Evolutionary conservation across 2,329 filamentous ascomycete species (phyloP).

Genomic region (Fusarium napiforme): DNA sequence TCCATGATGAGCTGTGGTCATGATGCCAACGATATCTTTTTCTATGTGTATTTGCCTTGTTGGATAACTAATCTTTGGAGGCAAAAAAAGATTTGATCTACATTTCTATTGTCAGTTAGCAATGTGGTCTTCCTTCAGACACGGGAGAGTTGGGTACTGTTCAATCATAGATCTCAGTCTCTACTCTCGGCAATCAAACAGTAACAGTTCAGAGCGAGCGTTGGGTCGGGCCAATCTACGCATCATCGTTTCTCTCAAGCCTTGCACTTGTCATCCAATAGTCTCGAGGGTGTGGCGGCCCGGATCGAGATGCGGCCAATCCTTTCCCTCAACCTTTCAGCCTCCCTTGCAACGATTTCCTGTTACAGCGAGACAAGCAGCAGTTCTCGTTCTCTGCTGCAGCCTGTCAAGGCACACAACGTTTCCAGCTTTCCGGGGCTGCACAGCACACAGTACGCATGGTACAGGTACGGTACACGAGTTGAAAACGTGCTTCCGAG

Average conservation of each 20-base stretch:
- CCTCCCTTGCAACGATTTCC: conserved; percentile 7
- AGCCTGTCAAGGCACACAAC: conserved; percentile 1
- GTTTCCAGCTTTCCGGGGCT: conserved; percentile 9
- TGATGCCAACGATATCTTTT: neutral
- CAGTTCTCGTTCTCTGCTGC: neutral
- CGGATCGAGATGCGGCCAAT: conserved; percentile 36
- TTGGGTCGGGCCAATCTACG: conserved; percentile 30
- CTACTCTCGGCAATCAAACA: neutral
- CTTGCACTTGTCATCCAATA: conserved; percentile 25
- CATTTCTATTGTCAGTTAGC: too few relatives aligned
- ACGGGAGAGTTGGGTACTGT: neutral
- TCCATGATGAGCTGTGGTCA: conserved; percentile 29
- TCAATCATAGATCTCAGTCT: conserved; percentile 5
- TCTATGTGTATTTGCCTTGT: neutral
- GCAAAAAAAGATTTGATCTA: too few relatives aligned
- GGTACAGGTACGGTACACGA: neutral
- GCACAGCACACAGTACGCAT: neutral
- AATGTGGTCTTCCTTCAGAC: neutral
- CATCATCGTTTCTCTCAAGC: conserved; percentile 34
- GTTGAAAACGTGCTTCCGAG: neutral
- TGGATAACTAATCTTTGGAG: neutral
- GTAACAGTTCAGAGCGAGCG: neutral
- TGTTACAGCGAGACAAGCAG: neutral
- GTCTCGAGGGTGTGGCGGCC: conserved; percentile 28
- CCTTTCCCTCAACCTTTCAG: neutral